Evolutionary conservation across 805 yeast species (phyloP).

Genomic region (Geotrichum ghanense): DNA sequence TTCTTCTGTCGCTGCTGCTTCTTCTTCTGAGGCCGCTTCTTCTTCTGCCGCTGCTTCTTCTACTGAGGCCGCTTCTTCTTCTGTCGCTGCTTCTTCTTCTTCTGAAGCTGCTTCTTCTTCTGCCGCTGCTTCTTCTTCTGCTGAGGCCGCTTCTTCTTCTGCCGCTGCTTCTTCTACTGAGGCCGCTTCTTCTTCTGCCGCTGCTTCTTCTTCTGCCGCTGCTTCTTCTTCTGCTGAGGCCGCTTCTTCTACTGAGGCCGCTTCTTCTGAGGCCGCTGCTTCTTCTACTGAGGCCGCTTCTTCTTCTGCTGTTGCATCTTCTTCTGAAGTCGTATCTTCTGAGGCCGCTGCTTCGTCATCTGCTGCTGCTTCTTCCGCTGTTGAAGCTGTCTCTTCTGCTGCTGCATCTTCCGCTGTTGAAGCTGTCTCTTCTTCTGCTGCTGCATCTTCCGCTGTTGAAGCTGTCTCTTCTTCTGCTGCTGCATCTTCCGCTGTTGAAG

Average conservation of each 20-base stretch:
- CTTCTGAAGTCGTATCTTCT: conserved; percentile 4
- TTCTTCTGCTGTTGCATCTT: conserved; percentile 5
- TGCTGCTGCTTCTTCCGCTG: background rate
- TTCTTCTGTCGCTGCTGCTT: conserved; percentile 2
- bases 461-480: background rate
- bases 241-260: conserved; percentile 7
- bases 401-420: conserved; percentile 13
- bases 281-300: conserved; percentile 7
- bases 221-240: background rate
- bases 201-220: background rate
- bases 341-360: conserved; percentile 2
- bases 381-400: conserved; percentile 12
- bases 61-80: conserved; percentile 9
- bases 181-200: background rate
- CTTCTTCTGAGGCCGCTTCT: conserved; percentile 12
- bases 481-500: background rate
- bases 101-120: background rate
- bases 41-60: conserved; percentile 12
- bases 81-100: background rate
- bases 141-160: background rate
- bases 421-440: conserved; percentile 5
- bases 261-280: conserved; percentile 14
- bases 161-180: background rate
- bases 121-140: background rate
- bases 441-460: background rate